Percentiles rank a stretch among this genome's conserved stretches.
Conservation (phyloP, 2,329 filamentous ascomycete species). For the Fusarium sp. region DNA sequence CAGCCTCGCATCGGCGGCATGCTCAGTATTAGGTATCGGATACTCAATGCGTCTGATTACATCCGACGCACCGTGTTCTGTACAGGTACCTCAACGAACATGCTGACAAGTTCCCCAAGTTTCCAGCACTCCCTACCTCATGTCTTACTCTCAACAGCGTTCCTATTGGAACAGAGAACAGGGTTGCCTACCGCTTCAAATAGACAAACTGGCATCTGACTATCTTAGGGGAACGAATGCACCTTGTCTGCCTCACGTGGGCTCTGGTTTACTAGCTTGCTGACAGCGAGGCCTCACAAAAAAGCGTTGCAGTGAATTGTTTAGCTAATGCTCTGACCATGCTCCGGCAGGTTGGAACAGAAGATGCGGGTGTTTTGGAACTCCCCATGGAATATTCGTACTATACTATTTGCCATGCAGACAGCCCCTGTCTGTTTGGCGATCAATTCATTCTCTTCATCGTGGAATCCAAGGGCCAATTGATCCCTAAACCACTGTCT, state of each 20-base stretch:
- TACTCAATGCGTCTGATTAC: constrained; percentile 14
- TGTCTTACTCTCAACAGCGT: constrained; percentile 14
- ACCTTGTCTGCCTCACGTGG: constrained; percentile 43
- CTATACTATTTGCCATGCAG: neutral
- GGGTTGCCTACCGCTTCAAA: constrained; percentile 36
- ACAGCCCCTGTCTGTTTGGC: neutral
- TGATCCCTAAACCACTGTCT: constrained; percentile 22
- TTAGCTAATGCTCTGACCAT: neutral
- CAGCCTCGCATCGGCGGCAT: constrained; percentile 33
- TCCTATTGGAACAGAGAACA: constrained; percentile 34
- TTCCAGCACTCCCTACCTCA: constrained; percentile 37
- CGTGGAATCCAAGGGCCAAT: constrained; percentile 11
- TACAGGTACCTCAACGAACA: constrained; percentile 28
- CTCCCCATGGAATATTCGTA: neutral
- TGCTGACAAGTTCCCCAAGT: constrained; percentile 36
- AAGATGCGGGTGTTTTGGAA: neutral
- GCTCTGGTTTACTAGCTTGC: constrained; percentile 36
- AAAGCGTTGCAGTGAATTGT: constrained; percentile 8
- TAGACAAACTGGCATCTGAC: constrained; percentile 22
- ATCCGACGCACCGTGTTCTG: constrained; percentile 26
- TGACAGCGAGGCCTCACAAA: constrained; percentile 44
- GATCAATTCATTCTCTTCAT: neutral
- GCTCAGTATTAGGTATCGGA: constrained; percentile 4
- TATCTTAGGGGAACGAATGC: constrained; percentile 26
- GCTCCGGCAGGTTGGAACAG: neutral